Conservation (phyloP, 176 grass and related monocot species). For the Avena atlantica region DNA sequence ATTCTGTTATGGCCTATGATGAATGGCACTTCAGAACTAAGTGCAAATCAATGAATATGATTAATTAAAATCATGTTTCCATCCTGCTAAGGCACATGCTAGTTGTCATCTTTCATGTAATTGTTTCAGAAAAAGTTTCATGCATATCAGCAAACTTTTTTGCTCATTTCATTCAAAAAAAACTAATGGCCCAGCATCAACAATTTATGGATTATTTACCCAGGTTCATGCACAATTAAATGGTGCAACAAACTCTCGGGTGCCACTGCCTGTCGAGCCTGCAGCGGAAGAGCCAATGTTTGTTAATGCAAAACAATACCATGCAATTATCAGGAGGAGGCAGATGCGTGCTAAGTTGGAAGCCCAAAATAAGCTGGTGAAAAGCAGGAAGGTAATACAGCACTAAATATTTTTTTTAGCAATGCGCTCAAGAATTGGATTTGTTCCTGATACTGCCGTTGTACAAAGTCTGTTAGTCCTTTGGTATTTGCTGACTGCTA, state of each 20-base stretch:
- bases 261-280: conserved; percentile 72
- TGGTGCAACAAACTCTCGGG: conserved; percentile 45
- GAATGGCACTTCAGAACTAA: neutral
- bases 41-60: neutral
- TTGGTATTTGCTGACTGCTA: conserved; percentile 31
- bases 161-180: neutral
- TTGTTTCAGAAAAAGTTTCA: neutral
- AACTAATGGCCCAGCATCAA: neutral
- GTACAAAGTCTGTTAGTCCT: conserved; percentile 24
- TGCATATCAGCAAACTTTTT: neutral
- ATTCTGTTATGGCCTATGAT: neutral
- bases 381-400: conserved; percentile 78
- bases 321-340: conserved; percentile 91
- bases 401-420: neutral
- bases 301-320: conserved; percentile 98
- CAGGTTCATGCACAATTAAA: conserved; percentile 69
- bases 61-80: conserved; percentile 27
- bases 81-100: conserved; percentile 7
- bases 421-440: neutral
- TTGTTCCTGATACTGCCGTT: neutral
- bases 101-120: conserved; percentile 25
- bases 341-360: conserved; percentile 88
- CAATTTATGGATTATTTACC: conserved; percentile 23
- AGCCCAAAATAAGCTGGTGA: conserved; percentile 93
- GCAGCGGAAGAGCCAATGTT: conserved; percentile 83